phyloP scores from a whole-genome alignment of 1,284 basidiomycete species.

The Moesziomyces antarcticus region DNA sequence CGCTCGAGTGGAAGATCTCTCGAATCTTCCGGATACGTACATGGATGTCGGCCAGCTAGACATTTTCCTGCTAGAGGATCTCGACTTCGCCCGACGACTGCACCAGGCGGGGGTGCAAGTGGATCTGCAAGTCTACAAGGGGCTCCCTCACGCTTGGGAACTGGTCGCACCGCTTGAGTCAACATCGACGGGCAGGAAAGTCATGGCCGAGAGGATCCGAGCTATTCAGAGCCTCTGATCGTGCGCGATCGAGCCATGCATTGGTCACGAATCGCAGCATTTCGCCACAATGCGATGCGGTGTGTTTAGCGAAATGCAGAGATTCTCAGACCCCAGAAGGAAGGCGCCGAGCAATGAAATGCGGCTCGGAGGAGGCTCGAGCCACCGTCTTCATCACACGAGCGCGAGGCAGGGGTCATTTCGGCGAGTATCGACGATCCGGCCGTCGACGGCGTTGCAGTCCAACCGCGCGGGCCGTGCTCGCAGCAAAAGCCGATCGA shows the following conservation, averaged over 20 bases:
- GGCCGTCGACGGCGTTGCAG: no score
- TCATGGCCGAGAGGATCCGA: conserved; percentile 13
- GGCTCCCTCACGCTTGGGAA: conserved; percentile 35
- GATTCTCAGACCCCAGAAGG: no score
- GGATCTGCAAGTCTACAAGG: conserved; percentile 23
- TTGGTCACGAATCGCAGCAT: no score
- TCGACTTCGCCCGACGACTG: conserved; percentile 19
- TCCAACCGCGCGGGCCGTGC: neutral
- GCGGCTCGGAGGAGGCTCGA: neutral
- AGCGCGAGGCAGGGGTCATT: neutral
- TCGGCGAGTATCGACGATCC: neutral
- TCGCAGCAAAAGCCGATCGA: no score
- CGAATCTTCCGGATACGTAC: conserved; percentile 25
- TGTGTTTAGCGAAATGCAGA: neutral
- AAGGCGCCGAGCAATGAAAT: neutral
- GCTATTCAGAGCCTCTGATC: conserved; percentile 20
- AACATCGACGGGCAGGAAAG: conserved; percentile 5
- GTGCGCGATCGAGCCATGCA: no score
- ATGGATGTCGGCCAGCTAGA: conserved; percentile 37
- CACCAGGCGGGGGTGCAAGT: conserved; percentile 30
- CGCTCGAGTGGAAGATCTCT: conserved; percentile 17
- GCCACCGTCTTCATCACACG: neutral
- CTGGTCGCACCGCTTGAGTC: conserved; percentile 4
- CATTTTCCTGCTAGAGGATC: conserved; percentile 26
- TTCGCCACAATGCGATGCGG: no score